Percentiles rank a stretch among this genome's conserved stretches.
Conservation (phyloP, 129 eudicot genomes). For the Chrysanthemum makinoi region DNA sequence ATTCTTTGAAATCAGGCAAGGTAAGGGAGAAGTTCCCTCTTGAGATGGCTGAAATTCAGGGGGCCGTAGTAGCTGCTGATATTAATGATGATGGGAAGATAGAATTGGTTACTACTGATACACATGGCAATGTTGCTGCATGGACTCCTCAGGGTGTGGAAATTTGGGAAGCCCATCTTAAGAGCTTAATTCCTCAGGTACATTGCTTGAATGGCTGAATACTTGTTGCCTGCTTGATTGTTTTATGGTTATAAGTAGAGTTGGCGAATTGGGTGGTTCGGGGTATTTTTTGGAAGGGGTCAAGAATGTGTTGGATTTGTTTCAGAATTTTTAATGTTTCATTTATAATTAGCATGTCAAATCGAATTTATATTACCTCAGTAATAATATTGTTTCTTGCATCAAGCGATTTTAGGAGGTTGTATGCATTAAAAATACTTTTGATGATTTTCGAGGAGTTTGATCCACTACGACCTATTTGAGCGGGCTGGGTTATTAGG, state of each 20-base stretch:
- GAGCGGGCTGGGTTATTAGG: no score
- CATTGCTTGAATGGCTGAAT: constrained; percentile 2
- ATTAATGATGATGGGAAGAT: constrained; percentile 95
- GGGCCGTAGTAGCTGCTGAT: constrained; percentile 92
- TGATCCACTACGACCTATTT: background rate
- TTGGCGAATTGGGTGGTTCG: background rate
- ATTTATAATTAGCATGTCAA: background rate
- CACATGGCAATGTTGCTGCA: constrained; percentile 96
- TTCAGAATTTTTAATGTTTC: no score
- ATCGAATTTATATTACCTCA: background rate
- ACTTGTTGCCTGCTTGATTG: background rate
- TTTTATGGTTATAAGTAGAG: background rate
- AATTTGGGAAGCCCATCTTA: constrained; percentile 87
- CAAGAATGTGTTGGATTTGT: background rate
- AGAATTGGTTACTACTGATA: constrained; percentile 86
- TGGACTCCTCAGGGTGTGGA: constrained; percentile 95
- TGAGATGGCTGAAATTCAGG: constrained; percentile 98
- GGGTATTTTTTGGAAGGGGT: background rate
- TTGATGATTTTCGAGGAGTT: no score
- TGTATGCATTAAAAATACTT: background rate
- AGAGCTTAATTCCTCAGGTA: constrained; percentile 95
- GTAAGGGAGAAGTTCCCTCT: constrained; percentile 93
- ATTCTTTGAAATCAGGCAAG: constrained; percentile 53
- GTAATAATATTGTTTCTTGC: background rate
- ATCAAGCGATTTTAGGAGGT: background rate